Conservation (phyloP, 441 rosid genomes). For the Isatis lusitanica region DNA sequence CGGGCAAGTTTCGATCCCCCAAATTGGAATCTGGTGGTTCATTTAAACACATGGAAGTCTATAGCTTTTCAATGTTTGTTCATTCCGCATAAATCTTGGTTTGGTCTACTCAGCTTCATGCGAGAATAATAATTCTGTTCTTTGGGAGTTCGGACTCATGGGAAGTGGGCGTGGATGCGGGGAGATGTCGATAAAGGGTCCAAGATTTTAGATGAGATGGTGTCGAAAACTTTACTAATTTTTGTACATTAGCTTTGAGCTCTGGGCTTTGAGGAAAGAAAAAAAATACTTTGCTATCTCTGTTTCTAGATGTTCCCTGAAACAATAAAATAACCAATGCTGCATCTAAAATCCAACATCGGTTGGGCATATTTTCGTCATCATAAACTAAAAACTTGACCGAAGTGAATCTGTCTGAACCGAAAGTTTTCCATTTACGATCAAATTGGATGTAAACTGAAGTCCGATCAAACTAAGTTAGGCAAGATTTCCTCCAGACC, state of each 20-base stretch:
- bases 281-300: background rate
- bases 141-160: conserved; percentile 23
- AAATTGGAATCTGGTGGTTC: conserved; percentile 24
- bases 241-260: conserved; percentile 33
- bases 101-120: conserved; percentile 25
- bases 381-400: background rate
- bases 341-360: conserved; percentile 12
- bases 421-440: background rate
- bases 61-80: conserved; percentile 28
- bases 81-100: conserved; percentile 31
- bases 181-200: conserved; percentile 1
- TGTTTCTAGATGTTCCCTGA: conserved; percentile 11
- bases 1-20: conserved; percentile 4
- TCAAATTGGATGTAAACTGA: background rate
- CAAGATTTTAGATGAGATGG: conserved; percentile 31
- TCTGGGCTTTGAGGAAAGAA: conserved; percentile 9
- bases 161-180: background rate
- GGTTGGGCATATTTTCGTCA: background rate
- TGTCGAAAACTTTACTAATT: conserved; percentile 30
- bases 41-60: conserved; percentile 29
- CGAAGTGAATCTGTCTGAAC: background rate
- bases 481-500: background rate
- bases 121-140: conserved; percentile 27
- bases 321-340: conserved; percentile 20
- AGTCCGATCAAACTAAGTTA: background rate